Percentiles rank a stretch among this genome's conserved stretches.
Evolutionary conservation across 108 stramenopile genomes (phyloP).

Genomic region (Nitzschia sp.): DNA sequence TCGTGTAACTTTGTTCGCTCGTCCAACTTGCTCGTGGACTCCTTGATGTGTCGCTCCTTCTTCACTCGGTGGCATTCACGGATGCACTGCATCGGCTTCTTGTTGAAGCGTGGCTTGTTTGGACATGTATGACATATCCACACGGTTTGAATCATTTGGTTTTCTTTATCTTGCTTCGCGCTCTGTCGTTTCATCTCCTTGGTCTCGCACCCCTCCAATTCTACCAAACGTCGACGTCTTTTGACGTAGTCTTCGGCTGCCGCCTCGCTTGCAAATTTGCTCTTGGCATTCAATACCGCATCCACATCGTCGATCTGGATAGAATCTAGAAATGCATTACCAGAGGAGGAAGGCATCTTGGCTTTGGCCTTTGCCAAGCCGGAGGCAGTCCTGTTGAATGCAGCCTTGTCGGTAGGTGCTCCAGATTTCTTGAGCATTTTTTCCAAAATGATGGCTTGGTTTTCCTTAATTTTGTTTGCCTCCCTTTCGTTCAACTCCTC

Average conservation of each 20-base stretch:
- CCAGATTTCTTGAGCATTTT: constrained; percentile 11
- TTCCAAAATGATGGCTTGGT: constrained; percentile 10
- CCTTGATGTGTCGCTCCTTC: constrained; percentile 41
- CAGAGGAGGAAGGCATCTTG: background rate
- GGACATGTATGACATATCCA: constrained; percentile 65
- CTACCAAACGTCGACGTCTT: constrained; percentile 49
- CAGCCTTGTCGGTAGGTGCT: background rate
- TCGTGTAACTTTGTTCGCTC: constrained; percentile 47
- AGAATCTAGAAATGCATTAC: constrained; percentile 22
- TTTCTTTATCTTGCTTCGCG: constrained; percentile 5
- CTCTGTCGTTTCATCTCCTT: constrained; percentile 26
- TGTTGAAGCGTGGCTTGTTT: constrained; percentile 9
- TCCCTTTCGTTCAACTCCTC: background rate
- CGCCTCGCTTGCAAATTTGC: constrained; percentile 67
- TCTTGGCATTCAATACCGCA: constrained; percentile 55
- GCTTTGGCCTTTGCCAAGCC: background rate
- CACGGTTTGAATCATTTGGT: constrained; percentile 30
- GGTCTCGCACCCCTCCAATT: constrained; percentile 58
- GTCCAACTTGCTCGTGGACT: constrained; percentile 32
- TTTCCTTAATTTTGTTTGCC: constrained; percentile 6
- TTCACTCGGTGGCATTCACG: constrained; percentile 47
- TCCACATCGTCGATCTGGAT: constrained; percentile 18
- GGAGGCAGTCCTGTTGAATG: background rate
- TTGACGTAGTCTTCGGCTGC: constrained; percentile 73
- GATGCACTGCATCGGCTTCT: constrained; percentile 44